Conservation (phyloP, 768 basidiomycete genomes). For the Stropharia rugosoannulata region DNA sequence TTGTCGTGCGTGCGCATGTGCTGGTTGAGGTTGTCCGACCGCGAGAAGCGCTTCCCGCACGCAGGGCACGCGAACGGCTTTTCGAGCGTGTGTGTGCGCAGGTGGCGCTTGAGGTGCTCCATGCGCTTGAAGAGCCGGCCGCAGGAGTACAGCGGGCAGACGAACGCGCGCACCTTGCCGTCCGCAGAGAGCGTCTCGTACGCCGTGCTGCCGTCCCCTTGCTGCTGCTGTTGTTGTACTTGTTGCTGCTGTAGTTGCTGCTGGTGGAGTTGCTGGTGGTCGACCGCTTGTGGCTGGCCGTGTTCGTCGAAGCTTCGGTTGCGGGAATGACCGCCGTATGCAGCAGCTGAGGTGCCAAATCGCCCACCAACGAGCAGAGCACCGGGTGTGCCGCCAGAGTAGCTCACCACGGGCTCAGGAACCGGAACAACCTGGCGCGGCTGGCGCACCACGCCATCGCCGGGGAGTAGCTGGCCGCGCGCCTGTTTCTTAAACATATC, state of each 20-base stretch:
- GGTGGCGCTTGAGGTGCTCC: conserved; percentile 88
- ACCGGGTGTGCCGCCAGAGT: conserved; percentile 22
- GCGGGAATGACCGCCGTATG: conserved; percentile 22
- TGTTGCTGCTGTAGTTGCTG: background rate
- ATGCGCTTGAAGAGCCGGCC: conserved; percentile 86
- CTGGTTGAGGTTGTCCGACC: conserved; percentile 87
- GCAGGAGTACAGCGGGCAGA: conserved; percentile 84
- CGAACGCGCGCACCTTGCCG: conserved; percentile 62
- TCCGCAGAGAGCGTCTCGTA: conserved; percentile 30
- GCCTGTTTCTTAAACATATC: conserved; percentile 69
- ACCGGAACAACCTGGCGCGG: conserved; percentile 28
- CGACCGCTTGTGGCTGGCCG: conserved; percentile 1
- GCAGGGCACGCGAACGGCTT: conserved; percentile 73
- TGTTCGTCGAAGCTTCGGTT: conserved; percentile 10
- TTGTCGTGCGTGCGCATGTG: conserved; percentile 80
- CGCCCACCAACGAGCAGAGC: conserved; percentile 6
- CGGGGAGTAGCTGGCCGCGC: conserved; percentile 47
- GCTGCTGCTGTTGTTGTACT: background rate
- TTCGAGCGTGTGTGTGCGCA: conserved; percentile 89
- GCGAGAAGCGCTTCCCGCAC: conserved; percentile 82
- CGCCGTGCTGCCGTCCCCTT: conserved; percentile 20
- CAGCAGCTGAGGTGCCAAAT: background rate
- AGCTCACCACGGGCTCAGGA: conserved; percentile 31
- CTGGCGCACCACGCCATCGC: conserved; percentile 29
- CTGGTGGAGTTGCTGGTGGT: background rate